A percentile compares a stretch with the other conserved stretches of the same genome.
Conservation (phyloP, 768 basidiomycete genomes). For the Mrakia hoshinonis region DNA sequence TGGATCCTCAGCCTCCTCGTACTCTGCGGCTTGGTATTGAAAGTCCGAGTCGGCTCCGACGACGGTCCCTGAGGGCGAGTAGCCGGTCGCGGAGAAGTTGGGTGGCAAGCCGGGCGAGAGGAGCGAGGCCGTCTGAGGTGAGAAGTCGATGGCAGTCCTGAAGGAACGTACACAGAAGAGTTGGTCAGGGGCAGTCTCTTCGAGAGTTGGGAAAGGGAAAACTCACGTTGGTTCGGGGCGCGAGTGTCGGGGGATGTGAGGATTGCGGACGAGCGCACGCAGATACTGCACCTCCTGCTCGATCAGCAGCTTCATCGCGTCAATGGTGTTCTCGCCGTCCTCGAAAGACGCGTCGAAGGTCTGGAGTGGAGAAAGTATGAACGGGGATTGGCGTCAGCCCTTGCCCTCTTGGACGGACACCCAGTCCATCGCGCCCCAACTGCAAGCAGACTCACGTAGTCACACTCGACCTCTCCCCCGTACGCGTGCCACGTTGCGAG, state of each 20-base stretch:
- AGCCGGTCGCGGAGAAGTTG: not conserved
- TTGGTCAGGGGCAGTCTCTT: not conserved
- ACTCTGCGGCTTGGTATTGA: not conserved
- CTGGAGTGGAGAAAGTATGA: not conserved
- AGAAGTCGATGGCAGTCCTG: conserved; percentile 2
- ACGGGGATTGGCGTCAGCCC: not conserved
- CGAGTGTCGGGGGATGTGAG: not conserved
- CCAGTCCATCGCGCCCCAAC: no score
- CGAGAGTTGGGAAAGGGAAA: not conserved
- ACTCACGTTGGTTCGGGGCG: not conserved
- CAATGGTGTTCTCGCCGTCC: not conserved
- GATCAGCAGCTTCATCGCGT: conserved; percentile 3
- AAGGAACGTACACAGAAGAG: no score
- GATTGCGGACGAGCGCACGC: conserved; percentile 5
- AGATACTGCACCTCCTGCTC: conserved; percentile 5
- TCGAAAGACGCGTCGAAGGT: not conserved
- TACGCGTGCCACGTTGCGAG: conserved; percentile 50
- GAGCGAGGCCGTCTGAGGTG: not conserved
- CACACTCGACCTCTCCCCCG: not conserved
- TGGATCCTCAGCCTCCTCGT: not conserved
- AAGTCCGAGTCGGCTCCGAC: not conserved
- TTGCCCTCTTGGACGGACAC: no score
- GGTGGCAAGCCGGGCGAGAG: not conserved
- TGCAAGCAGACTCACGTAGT: not conserved
- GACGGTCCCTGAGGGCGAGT: not conserved